Evolutionary conservation across 2,329 filamentous ascomycete genomes (phyloP).

Genomic region (Helotiales sp.): DNA sequence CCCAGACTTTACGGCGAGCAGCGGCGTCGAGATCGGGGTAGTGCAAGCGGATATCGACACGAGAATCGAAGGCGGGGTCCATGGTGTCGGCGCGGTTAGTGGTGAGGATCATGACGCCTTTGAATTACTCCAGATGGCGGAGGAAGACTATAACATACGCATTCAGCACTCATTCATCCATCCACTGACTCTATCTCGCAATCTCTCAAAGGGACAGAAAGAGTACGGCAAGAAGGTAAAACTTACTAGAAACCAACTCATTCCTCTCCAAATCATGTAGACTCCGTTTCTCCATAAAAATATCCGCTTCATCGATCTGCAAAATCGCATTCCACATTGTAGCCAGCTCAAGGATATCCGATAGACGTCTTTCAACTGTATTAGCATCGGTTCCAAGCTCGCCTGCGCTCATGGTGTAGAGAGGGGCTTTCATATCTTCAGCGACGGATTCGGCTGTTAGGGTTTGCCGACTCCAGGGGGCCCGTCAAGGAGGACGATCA

Average conservation of each 20-base stretch:
- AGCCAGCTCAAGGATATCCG: conserved; percentile 66
- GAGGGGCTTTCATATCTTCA: conserved; percentile 32
- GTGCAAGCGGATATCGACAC: conserved; percentile 28
- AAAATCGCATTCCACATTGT: conserved; percentile 56
- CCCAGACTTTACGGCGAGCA: conserved; percentile 35
- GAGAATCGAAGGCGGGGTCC: conserved; percentile 28
- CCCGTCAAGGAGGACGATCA: conserved; percentile 50
- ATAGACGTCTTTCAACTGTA: conserved; percentile 44
- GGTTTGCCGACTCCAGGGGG: conserved; percentile 30
- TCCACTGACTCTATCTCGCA: too few relatives aligned
- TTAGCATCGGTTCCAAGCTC: conserved; percentile 51
- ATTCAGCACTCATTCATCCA: too few relatives aligned
- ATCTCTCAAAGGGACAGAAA: conserved; percentile 45
- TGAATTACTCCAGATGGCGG: conserved; percentile 35
- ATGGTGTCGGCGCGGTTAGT: conserved; percentile 33
- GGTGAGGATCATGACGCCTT: conserved; percentile 41
- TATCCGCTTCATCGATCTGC: conserved; percentile 57
- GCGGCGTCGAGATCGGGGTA: conserved; percentile 28
- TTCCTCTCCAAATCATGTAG: conserved; percentile 46
- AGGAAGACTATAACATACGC: conserved; percentile 49
- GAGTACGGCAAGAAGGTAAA: too few relatives aligned
- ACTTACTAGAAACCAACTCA: conserved; percentile 43
- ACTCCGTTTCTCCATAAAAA: conserved; percentile 48
- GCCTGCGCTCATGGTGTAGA: conserved; percentile 47
- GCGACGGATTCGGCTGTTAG: conserved; percentile 35